Percentiles rank a stretch among this genome's conserved stretches.
Evolutionary conservation across 306 rosid species (phyloP).

Genomic region (Cucumis sativus): Cucumber_9930_V3 NC_026657.2:1383001-1383500

Average conservation of each 20-base stretch:
- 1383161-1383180: conserved; percentile 41
- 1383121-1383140: conserved; percentile 84
- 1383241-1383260: conserved; percentile 48
- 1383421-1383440: neutral
- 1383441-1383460: neutral
- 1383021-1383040: neutral
- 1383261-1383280: conserved; percentile 42
- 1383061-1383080: neutral
- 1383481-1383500: neutral
- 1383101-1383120: conserved; percentile 84
- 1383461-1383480: neutral
- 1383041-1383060: neutral
- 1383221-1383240: conserved; percentile 28
- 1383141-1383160: conserved; percentile 91
- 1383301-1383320: conserved; percentile 30
- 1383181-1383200: conserved; percentile 75
- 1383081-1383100: neutral
- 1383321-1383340: conserved; percentile 34
- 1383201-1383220: conserved; percentile 55
- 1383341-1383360: conserved; percentile 19
- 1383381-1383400: conserved; percentile 25
- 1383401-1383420: conserved; percentile 27
- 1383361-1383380: conserved; percentile 27
- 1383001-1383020: neutral
- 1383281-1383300: conserved; percentile 12